Percentiles rank a stretch among this genome's conserved stretches.
Evolutionary conservation across 2,329 filamentous ascomycete genomes (phyloP).

Genomic region (Arthrobotrys entomopaga): DNA sequence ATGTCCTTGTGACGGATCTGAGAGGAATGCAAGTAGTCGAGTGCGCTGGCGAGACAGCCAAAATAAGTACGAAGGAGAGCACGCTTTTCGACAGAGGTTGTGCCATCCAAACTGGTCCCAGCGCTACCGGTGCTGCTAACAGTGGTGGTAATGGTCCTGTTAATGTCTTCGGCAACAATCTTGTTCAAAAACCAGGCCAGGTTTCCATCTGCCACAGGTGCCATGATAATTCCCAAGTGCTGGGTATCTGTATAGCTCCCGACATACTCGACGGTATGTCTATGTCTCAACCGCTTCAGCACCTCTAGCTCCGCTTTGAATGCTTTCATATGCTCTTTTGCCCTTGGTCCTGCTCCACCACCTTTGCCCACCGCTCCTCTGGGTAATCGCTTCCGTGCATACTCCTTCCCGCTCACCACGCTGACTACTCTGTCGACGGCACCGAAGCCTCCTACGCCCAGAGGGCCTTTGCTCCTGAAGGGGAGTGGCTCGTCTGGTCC

Average conservation of each 20-base stretch:
- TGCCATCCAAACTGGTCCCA: constrained; percentile 22
- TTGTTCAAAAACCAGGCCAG: constrained; percentile 53
- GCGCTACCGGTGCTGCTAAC: constrained; percentile 15
- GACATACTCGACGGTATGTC: constrained; percentile 57
- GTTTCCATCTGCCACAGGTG: constrained; percentile 57
- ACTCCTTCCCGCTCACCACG: constrained; percentile 58
- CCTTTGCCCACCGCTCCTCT: constrained; percentile 36
- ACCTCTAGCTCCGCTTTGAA: constrained; percentile 56
- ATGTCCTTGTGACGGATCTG: constrained; percentile 60
- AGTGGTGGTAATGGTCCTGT: constrained; percentile 9
- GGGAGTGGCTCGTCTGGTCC: constrained; percentile 47
- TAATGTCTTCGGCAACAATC: constrained; percentile 7
- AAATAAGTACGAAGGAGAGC: constrained; percentile 59
- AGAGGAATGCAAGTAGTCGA: constrained; percentile 59
- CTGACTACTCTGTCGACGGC: constrained; percentile 57
- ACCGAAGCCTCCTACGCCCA: constrained; percentile 58
- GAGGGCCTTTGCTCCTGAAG: constrained; percentile 53
- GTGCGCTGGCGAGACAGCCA: constrained; percentile 58
- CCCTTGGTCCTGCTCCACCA: constrained; percentile 53
- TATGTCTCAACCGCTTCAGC: constrained; percentile 55
- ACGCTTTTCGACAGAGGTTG: constrained; percentile 28
- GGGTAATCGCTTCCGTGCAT: constrained; percentile 60
- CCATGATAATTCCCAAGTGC: constrained; percentile 60
- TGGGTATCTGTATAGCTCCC: constrained; percentile 61
- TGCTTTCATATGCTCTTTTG: constrained; percentile 39